Conservation (phyloP, 2,329 filamentous ascomycete species). For the Knufia petricola region DNA sequence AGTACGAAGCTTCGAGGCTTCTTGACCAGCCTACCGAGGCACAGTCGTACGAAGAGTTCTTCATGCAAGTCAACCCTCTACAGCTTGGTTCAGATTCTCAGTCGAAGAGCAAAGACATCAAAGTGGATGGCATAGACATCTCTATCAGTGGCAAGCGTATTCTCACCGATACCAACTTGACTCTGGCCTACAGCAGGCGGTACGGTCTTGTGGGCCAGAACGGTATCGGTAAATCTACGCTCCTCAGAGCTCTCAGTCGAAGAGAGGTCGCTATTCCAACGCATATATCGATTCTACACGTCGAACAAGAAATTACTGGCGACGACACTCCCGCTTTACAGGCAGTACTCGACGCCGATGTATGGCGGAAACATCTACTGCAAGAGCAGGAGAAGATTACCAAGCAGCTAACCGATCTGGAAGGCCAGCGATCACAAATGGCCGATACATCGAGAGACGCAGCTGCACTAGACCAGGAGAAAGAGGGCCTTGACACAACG, state of each 20-base stretch:
- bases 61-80: conserved; percentile 97
- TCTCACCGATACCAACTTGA: conserved; percentile 79
- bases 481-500: conserved; percentile 82
- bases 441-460: conserved; percentile 90
- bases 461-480: conserved; percentile 70
- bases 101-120: conserved; percentile 97
- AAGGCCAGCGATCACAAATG: conserved; percentile 65
- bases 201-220: conserved; percentile 99
- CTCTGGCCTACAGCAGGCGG: conserved; percentile 80
- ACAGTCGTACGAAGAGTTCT: conserved; percentile 97
- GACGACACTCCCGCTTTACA: conserved; percentile 93
- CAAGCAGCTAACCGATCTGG: conserved; percentile 63
- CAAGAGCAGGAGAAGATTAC: conserved; percentile 82
- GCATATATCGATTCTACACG: conserved; percentile 97
- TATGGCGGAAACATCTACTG: conserved; percentile 93
- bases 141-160: conserved; percentile 84
- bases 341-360: conserved; percentile 91
- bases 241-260: conserved; percentile 80
- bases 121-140: conserved; percentile 91
- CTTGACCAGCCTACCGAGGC: conserved; percentile 72
- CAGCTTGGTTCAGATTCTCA: conserved; percentile 63
- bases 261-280: conserved; percentile 92
- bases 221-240: conserved; percentile 96
- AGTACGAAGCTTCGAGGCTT: conserved; percentile 89
- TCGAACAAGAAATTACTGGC: conserved; percentile 95